Evolutionary conservation across 2,329 filamentous ascomycete genomes (phyloP).

Genomic region (Emergomyces orientalis): DNA sequence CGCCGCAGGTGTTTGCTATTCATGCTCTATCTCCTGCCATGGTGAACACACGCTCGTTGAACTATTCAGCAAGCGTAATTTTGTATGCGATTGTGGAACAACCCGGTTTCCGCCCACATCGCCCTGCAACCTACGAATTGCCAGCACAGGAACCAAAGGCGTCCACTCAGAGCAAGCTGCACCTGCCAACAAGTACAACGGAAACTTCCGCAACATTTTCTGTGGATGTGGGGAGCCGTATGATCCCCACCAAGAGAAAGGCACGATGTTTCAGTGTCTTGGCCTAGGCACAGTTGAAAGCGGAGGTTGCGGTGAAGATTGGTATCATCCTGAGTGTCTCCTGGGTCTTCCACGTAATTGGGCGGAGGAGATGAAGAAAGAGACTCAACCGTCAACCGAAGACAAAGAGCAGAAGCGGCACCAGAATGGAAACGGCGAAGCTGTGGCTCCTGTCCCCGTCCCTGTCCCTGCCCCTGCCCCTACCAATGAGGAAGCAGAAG

Average conservation of each 20-base stretch:
- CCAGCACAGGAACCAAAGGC: conserved; percentile 64
- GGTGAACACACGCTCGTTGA: conserved; percentile 92
- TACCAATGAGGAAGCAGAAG: conserved; percentile 36
- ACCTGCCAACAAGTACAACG: conserved; percentile 76
- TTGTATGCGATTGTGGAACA: conserved; percentile 93
- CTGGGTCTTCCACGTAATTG: conserved; percentile 69
- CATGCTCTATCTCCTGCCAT: conserved; percentile 93
- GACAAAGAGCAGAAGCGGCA: conserved; percentile 5
- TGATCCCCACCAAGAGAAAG: conserved; percentile 78
- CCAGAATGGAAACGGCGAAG: conserved; percentile 24
- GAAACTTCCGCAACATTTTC: conserved; percentile 89
- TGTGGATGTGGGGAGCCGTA: conserved; percentile 85
- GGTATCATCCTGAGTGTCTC: conserved; percentile 92
- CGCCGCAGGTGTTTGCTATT: conserved; percentile 84
- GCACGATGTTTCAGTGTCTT: conserved; percentile 96
- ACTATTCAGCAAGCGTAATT: conserved; percentile 90
- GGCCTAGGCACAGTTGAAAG: conserved; percentile 70
- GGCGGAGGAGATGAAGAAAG: conserved; percentile 22
- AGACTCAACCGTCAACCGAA: conserved; percentile 11
- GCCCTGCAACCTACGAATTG: conserved; percentile 64
- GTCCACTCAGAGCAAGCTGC: conserved; percentile 65
- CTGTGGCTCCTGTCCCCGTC: conserved; percentile 11
- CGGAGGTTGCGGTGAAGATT: conserved; percentile 91
- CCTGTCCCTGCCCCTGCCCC: conserved; percentile 13
- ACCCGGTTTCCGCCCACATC: conserved; percentile 61